Evolutionary conservation across 2,329 filamentous ascomycete genomes (phyloP).

Genomic region (Colletotrichum endophyticum): DNA sequence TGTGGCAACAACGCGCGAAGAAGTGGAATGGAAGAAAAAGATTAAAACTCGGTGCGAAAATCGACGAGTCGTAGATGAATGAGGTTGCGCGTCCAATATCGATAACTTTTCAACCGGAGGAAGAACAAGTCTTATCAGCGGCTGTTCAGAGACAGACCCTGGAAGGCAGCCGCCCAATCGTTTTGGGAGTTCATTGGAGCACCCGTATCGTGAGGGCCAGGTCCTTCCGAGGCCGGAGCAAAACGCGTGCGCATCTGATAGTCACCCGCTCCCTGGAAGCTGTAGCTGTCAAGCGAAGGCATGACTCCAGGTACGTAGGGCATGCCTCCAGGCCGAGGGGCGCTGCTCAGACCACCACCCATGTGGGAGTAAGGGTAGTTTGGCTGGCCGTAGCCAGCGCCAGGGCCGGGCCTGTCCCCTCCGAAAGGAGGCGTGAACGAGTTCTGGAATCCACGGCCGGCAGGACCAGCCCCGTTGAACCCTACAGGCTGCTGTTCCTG

Average conservation of each 20-base stretch:
- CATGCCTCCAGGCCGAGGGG: constrained; percentile 39
- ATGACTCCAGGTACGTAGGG: constrained; percentile 44
- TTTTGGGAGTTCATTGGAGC: constrained; percentile 36
- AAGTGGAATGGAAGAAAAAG: background rate
- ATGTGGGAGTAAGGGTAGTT: constrained; percentile 37
- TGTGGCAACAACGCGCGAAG: background rate
- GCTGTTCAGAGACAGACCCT: constrained; percentile 75
- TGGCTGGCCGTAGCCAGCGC: constrained; percentile 39
- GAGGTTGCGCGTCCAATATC: background rate
- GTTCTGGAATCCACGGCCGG: constrained; percentile 46
- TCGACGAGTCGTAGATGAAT: background rate
- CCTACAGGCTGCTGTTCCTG: constrained; percentile 35
- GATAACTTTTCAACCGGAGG: background rate
- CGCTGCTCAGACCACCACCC: constrained; percentile 22
- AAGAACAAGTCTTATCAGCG: constrained; percentile 39
- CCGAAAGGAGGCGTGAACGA: constrained; percentile 46
- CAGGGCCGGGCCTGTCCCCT: constrained; percentile 44
- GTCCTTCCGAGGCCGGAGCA: constrained; percentile 41
- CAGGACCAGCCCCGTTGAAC: constrained; percentile 41
- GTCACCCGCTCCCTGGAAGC: constrained; percentile 46
- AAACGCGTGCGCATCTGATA: constrained; percentile 56
- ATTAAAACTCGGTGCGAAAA: background rate
- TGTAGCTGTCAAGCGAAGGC: constrained; percentile 47
- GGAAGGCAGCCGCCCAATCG: constrained; percentile 70
- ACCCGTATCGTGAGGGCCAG: constrained; percentile 32